Evolutionary conservation across 305 asterid genomes (phyloP), one percentile per base, ranked within the genome.

Genomic region (Petunia hybrid): DNA sequence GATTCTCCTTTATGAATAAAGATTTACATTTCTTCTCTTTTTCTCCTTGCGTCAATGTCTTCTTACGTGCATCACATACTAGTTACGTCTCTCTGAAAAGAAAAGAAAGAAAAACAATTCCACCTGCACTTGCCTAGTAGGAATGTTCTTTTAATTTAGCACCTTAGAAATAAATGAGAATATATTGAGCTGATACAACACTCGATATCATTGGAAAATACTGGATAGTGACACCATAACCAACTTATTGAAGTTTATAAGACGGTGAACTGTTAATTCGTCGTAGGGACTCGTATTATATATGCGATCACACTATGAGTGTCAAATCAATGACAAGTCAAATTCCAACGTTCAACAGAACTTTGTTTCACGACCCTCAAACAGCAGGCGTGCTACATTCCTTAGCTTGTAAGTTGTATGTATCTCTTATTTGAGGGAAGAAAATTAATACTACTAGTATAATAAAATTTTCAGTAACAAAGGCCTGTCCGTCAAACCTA

Each of bases 201-300:
- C 31, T 14, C 22, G n/a, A 12, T 56, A 56, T 56, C 14, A 2
- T 56, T 56, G 61, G 61, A 13, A 13, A 56, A 56, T 56, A 56
- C 31, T 6, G 61, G 31, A 56, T 56, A 13, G 16, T 22, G 61
- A 56, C 61, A 56, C 61, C 61, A 56, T 14, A 56, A 16, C 56
- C n/a, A 68, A 68, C 42, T 41, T 68, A 4, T 42, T 68, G 59
- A 45, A 43, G 76, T 69, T 45, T 8, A 16, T 69, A 69, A 69
- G 9, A 69, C 5, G 57, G 41, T 43, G 40, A 43, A 45, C 0
- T 39, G 55, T 69, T 8, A 48, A 42, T 41, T 43, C 76, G 16
- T 69, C 57, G 76, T 69, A 43, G 76, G 76, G 57, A 69, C 57
- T 8, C 76, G 76, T 69, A 69, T 43, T 13, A 40, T 40, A 22